Conservation (phyloP, 352 stramenopile genomes). For the Pilasporangium apinafurcum region DNA sequence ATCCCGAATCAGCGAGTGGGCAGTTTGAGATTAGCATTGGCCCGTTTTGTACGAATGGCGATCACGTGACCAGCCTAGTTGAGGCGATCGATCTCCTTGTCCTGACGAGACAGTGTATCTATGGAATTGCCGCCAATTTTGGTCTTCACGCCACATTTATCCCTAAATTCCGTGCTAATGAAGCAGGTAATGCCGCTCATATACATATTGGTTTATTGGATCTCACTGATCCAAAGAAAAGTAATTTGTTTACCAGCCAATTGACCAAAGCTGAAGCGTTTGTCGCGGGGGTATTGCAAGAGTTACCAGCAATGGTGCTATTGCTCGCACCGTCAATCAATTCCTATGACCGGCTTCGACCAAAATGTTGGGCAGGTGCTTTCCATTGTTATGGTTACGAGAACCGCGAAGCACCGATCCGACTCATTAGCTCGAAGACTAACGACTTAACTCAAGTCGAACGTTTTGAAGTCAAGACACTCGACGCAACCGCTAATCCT, state of each 20-base stretch:
- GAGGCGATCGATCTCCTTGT: constrained; percentile 16
- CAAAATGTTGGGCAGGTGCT: constrained; percentile 19
- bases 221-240: neutral
- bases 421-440: constrained; percentile 6
- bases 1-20: constrained; percentile 16
- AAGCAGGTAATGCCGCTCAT: constrained; percentile 12
- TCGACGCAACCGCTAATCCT: constrained; percentile 20
- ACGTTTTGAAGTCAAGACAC: constrained; percentile 27
- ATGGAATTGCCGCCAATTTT: constrained; percentile 9
- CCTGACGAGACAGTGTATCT: constrained; percentile 14
- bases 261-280: too few species aligned
- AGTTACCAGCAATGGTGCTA: constrained; percentile 13
- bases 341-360: constrained; percentile 20
- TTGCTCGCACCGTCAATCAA: constrained; percentile 17
- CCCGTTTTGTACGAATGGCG: constrained; percentile 3
- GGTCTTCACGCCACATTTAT: constrained; percentile 15
- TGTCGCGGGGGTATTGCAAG: constrained; percentile 11
- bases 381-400: constrained; percentile 26
- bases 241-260: too few species aligned
- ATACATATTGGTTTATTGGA: constrained; percentile 14
- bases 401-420: constrained; percentile 21
- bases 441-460: neutral
- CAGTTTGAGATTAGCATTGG: constrained; percentile 31
- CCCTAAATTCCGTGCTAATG: constrained; percentile 9
- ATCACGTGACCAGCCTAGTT: constrained; percentile 5